These are phyloP conservation scores for Aspergillus olivimuriae DNA, from an alignment of 495 filamentous ascomycete species.

Conservation along the genomic window DNA sequence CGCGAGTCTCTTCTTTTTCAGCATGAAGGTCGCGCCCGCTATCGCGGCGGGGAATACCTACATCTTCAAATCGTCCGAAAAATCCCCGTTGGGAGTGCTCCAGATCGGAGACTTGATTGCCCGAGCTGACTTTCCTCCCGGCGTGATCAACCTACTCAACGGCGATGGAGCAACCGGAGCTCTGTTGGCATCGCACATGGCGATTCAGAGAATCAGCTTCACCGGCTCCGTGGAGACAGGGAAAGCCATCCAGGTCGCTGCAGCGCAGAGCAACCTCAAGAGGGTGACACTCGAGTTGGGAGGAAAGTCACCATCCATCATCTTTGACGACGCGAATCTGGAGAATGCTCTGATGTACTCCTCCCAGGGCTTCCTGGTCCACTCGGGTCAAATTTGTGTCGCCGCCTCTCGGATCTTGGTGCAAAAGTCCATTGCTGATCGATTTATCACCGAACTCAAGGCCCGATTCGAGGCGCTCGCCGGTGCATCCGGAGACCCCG, in stretches of 20 bases:
- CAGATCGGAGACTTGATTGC: slow-evolving; percentile 1
- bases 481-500: background rate
- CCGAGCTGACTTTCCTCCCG: background rate
- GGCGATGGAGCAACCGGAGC: background rate
- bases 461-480: background rate
- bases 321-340: slow-evolving; percentile 1
- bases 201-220: background rate
- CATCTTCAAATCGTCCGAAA: slow-evolving; percentile 3
- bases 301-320: slow-evolving; percentile 1
- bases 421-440: background rate
- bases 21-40: slow-evolving; percentile 11
- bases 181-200: background rate
- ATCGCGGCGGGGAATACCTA: slow-evolving; percentile 8
- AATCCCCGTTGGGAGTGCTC: background rate
- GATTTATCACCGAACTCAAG: background rate
- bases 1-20: slow-evolving; percentile 9
- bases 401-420: background rate
- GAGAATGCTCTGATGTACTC: background rate
- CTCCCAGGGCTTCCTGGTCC: background rate
- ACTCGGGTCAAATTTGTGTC: slow-evolving; percentile 1
- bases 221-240: slow-evolving; percentile 1
- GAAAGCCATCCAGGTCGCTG: background rate
- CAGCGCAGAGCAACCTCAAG: slow-evolving; percentile 1
- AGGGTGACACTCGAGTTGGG: slow-evolving; percentile 1
- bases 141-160: slow-evolving; percentile 1